These are phyloP conservation scores for Phialocephala subalpina DNA, from an alignment of 2,329 filamentous ascomycete species.

Conservation along the genomic window DNA sequence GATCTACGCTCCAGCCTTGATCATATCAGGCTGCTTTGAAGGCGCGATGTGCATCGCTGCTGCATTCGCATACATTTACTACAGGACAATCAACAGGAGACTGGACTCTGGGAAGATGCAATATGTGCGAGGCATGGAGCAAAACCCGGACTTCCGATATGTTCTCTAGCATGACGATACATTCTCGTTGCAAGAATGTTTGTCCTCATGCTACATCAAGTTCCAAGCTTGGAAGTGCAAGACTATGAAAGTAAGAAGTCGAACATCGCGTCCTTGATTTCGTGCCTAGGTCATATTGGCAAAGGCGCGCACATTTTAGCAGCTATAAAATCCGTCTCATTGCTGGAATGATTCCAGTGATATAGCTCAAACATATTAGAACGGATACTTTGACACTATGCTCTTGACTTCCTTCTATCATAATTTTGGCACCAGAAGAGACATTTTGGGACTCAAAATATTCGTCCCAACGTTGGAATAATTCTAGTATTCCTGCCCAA, in stretches of 20 bases:
- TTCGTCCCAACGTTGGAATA: too few species aligned
- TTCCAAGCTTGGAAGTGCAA: neutral
- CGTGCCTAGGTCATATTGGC: too few species aligned
- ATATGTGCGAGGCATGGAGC: conserved; percentile 19
- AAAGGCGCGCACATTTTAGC: too few species aligned
- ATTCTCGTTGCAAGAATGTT: neutral
- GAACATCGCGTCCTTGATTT: too few species aligned
- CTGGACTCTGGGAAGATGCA: conserved; percentile 15
- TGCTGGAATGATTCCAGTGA: too few species aligned
- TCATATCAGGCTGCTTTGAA: conserved; percentile 46
- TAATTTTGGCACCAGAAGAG: too few species aligned
- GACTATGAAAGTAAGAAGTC: neutral
- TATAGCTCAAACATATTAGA: too few species aligned
- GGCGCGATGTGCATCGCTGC: conserved; percentile 15
- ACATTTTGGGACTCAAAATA: too few species aligned
- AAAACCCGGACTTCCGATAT: conserved; percentile 20
- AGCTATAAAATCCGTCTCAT: too few species aligned
- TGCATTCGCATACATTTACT: conserved; percentile 16
- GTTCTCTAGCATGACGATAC: conserved; percentile 1
- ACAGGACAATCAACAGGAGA: conserved; percentile 15
- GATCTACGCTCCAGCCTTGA: conserved; percentile 68
- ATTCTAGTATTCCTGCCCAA: too few species aligned
- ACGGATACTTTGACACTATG: too few species aligned
- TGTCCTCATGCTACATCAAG: neutral
- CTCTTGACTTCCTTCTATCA: too few species aligned